Evolutionary conservation across 2,329 filamentous ascomycete species (phyloP).

Genomic region (Cercospora beticola): DNA sequence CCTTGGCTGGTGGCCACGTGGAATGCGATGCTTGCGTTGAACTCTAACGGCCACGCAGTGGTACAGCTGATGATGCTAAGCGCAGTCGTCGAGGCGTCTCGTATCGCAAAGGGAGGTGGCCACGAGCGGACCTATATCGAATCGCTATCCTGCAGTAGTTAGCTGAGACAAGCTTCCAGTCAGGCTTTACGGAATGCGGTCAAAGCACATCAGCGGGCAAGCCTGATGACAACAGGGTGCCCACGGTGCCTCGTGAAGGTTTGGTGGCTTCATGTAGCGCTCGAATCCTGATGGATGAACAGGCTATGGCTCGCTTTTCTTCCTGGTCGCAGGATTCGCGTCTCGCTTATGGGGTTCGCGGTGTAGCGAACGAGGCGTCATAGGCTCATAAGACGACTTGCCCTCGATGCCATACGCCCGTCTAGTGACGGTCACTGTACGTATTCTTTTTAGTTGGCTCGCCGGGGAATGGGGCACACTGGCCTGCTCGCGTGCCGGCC

Average conservation of each 20-base stretch:
- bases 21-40: constrained; percentile 12
- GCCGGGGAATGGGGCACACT: neutral
- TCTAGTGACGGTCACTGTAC: neutral
- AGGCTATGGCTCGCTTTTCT: constrained; percentile 11
- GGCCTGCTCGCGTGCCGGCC: neutral
- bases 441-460: constrained; percentile 1
- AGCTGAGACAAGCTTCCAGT: constrained; percentile 25
- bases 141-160: neutral
- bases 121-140: constrained; percentile 7
- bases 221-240: constrained; percentile 15
- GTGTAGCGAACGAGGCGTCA: constrained; percentile 16
- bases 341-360: constrained; percentile 12
- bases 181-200: constrained; percentile 15
- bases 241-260: constrained; percentile 10
- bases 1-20: constrained; percentile 22
- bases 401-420: neutral
- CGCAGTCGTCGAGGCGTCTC: constrained; percentile 3
- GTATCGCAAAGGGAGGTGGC: constrained; percentile 5
- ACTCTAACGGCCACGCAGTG: neutral
- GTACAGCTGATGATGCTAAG: neutral
- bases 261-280: constrained; percentile 19
- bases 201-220: constrained; percentile 11
- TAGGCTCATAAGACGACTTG: neutral
- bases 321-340: constrained; percentile 8
- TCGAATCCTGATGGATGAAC: constrained; percentile 18